Evolutionary conservation across 2,329 filamentous ascomycete genomes (phyloP).

Genomic region (Colletotrichum endophyticum): DNA sequence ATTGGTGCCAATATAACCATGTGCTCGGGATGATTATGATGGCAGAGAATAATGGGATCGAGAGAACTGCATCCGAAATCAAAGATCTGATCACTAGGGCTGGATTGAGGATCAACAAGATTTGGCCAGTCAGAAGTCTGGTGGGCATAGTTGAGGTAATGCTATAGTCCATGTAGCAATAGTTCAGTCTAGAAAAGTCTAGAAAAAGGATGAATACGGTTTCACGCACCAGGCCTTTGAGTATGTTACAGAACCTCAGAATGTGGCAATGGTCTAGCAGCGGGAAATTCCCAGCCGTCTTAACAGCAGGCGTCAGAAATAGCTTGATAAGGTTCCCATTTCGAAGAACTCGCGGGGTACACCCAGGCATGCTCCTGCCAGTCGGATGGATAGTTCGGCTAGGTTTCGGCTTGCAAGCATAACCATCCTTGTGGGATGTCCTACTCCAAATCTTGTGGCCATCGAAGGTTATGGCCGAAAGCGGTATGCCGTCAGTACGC

Average conservation of each 20-base stretch:
- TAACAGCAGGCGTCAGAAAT: not conserved
- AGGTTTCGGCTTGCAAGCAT: not conserved
- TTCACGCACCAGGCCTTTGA: not conserved
- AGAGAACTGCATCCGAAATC: constrained; percentile 36
- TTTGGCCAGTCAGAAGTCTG: constrained; percentile 35
- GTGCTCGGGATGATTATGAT: constrained; percentile 37
- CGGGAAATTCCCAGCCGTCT: not conserved
- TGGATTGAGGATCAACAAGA: constrained; percentile 32
- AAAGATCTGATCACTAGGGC: constrained; percentile 28
- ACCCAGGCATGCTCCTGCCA: not conserved
- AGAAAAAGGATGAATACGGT: not conserved
- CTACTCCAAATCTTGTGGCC: not conserved
- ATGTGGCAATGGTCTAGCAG: not conserved
- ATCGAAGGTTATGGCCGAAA: not conserved
- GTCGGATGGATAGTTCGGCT: not conserved
- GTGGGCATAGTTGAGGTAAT: constrained; percentile 31
- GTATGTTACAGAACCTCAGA: not conserved
- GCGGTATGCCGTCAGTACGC: not conserved
- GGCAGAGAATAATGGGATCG: constrained; percentile 39
- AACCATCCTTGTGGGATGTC: not conserved
- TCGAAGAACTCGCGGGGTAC: not conserved
- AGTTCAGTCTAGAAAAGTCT: not conserved
- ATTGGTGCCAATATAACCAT: constrained; percentile 34
- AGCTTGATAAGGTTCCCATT: not conserved
- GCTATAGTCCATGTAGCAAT: not conserved